Percentiles rank a stretch among this genome's conserved stretches.
Evolutionary conservation across 352 stramenopile species (phyloP).

Genomic region (Aphanomyces stellatus): DNA sequence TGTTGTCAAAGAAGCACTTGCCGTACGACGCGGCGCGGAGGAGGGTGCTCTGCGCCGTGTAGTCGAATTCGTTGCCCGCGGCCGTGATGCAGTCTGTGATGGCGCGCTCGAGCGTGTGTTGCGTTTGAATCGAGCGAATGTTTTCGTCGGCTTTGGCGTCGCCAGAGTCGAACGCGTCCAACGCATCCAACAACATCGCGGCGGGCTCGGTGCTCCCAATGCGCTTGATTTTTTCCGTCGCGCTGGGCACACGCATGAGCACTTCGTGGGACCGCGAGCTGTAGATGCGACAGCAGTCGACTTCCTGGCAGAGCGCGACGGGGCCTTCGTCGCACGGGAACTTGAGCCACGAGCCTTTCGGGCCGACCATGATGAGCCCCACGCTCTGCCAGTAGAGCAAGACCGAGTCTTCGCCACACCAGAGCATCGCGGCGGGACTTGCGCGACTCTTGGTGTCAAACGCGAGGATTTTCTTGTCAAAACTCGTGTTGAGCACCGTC

Average conservation of each 20-base stretch:
- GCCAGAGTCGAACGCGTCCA: conserved; percentile 82
- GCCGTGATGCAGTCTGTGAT: conserved; percentile 85
- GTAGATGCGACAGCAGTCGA: conserved; percentile 49
- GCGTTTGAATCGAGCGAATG: conserved; percentile 79
- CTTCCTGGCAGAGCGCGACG: conserved; percentile 52
- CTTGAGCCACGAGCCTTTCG: conserved; percentile 74
- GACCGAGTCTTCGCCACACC: conserved; percentile 88
- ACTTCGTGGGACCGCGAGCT: conserved; percentile 68
- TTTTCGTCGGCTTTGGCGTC: conserved; percentile 85
- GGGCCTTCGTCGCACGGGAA: conserved; percentile 70
- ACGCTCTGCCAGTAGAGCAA: conserved; percentile 80
- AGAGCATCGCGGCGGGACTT: conserved; percentile 64
- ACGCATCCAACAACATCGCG: conserved; percentile 85
- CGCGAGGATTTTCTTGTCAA: conserved; percentile 90
- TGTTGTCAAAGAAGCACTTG: conserved; percentile 77
- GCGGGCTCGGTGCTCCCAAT: conserved; percentile 81
- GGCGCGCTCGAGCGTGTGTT: conserved; percentile 69
- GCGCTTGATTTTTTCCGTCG: conserved; percentile 80
- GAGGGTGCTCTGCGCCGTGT: conserved; percentile 62
- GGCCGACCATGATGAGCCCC: conserved; percentile 78
- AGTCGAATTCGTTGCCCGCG: conserved; percentile 82
- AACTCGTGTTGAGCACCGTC: conserved; percentile 93
- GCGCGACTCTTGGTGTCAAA: conserved; percentile 84
- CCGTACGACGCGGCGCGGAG: conserved; percentile 82
- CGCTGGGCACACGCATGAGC: conserved; percentile 74